These are phyloP conservation scores for Colletotrichum lini DNA, from an alignment of 2,329 filamentous ascomycete genomes.

Conservation along the genomic window DNA sequence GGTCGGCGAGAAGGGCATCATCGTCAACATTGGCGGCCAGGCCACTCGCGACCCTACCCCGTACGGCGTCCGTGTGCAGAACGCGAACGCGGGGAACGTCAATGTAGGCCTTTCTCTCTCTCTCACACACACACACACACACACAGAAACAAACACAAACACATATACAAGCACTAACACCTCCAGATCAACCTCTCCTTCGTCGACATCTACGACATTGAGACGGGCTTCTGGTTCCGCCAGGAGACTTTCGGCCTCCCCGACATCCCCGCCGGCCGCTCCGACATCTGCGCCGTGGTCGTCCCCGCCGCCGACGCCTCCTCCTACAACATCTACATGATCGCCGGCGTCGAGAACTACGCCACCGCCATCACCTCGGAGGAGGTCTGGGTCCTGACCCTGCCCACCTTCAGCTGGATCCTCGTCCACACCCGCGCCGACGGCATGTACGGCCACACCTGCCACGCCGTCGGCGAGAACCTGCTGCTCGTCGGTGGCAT, in stretches of 20 bases:
- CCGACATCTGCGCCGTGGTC: slow-evolving; percentile 44
- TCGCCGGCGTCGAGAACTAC: slow-evolving; percentile 44
- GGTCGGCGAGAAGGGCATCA: slow-evolving; percentile 39
- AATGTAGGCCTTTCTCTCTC: slow-evolving; percentile 1
- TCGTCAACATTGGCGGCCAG: slow-evolving; percentile 43
- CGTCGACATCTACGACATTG: slow-evolving; percentile 44
- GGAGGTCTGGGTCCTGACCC: slow-evolving; percentile 36
- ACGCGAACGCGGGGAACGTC: slow-evolving; percentile 18
- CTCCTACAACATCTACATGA: slow-evolving; percentile 44
- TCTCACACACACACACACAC: too few species aligned
- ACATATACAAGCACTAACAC: not conserved
- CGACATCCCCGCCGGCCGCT: slow-evolving; percentile 41
- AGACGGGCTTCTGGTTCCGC: slow-evolving; percentile 45
- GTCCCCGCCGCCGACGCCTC: slow-evolving; percentile 42
- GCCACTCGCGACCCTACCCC: slow-evolving; percentile 36
- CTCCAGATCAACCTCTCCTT: slow-evolving; percentile 41
- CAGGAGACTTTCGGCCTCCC: slow-evolving; percentile 43
- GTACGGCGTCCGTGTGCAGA: slow-evolving; percentile 20
- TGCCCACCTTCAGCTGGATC: slow-evolving; percentile 44
- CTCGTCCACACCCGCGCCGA: slow-evolving; percentile 38
- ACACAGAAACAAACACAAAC: too few species aligned
- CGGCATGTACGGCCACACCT: slow-evolving; percentile 43
- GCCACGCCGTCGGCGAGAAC: slow-evolving; percentile 41
- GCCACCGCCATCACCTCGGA: slow-evolving; percentile 33
- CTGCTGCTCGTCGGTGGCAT: slow-evolving; percentile 43